These are phyloP conservation scores for Venturia asperata DNA, from an alignment of 2,329 filamentous ascomycete genomes.

Conservation along the genomic window DNA sequence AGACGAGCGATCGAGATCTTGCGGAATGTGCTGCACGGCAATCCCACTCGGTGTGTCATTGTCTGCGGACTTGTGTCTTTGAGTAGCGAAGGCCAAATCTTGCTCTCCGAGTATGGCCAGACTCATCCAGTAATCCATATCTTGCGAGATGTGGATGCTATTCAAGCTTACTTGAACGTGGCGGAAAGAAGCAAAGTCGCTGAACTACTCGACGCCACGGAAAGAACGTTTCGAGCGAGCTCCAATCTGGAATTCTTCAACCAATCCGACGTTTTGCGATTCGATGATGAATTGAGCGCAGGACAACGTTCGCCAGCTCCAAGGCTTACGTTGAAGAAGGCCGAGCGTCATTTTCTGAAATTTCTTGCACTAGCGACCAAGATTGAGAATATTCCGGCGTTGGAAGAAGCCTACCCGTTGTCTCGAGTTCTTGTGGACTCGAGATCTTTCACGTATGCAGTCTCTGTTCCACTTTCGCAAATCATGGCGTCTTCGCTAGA, in stretches of 20 bases:
- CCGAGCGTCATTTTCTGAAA: slow-evolving; percentile 62
- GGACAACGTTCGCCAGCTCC: slow-evolving; percentile 24
- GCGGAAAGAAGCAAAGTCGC: slow-evolving; percentile 50
- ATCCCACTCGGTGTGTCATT: slow-evolving; percentile 57
- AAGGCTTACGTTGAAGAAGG: slow-evolving; percentile 55
- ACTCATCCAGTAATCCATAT: slow-evolving; percentile 66
- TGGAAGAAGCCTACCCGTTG: slow-evolving; percentile 59
- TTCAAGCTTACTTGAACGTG: slow-evolving; percentile 54
- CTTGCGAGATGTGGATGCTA: slow-evolving; percentile 56
- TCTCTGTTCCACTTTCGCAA: slow-evolving; percentile 54
- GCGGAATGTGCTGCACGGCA: slow-evolving; percentile 50
- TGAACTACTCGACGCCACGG: slow-evolving; percentile 52
- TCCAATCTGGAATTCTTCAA: slow-evolving; percentile 75
- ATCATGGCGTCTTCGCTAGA: slow-evolving; percentile 50
- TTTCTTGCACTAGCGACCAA: slow-evolving; percentile 57
- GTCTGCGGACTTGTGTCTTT: slow-evolving; percentile 65
- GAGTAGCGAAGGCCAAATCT: slow-evolving; percentile 53
- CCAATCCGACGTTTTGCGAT: slow-evolving; percentile 48
- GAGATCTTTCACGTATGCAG: slow-evolving; percentile 59
- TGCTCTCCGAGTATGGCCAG: slow-evolving; percentile 55
- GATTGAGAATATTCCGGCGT: slow-evolving; percentile 47
- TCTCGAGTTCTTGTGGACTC: slow-evolving; percentile 54
- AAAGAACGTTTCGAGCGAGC: slow-evolving; percentile 55
- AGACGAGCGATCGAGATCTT: slow-evolving; percentile 56
- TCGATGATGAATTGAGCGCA: slow-evolving; percentile 22